Evolutionary conservation across 331 rosid species (phyloP), one percentile per base, ranked within the genome.

Genomic region (Rosa hybrid): DNA sequence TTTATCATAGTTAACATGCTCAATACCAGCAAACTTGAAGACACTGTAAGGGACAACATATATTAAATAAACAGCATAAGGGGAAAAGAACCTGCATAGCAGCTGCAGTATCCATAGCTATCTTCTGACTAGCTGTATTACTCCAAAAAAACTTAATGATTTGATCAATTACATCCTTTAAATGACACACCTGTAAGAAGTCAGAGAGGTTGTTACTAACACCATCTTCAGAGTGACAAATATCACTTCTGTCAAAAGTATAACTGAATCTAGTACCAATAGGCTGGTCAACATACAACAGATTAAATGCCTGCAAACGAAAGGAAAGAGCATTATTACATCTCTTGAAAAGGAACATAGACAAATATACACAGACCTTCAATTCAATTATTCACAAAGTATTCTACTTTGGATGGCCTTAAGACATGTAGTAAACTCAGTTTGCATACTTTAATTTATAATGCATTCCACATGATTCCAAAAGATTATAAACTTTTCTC

Each of bases 211-310:
- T 98, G 80, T 91, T 79, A 86, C 99, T 90, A 75, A 95, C 93
- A n/a, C 98, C 98, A 0, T 82, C 88, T 90, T 95, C 99, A 86
- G 86, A 79, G 81, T 91, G 99, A 73, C 97, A 98, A 74, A 91
- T 87, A 79, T 95, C 97, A 4, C 90, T 90, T 30, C 45, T 81
- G 77, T 95, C 97, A 42, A 91, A 80, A 75, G 88, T 90, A 72
- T 90, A 95, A 84, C 98, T 95, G 83, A 95, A 95, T 25, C 99
- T 98, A 78, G 99, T 95, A 74, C 99, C 99, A 74, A 88, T 88
- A 54, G 99, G 99, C 79, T 93, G 99, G 86, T 95, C 99, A 71
- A 95, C 97, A 85, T 91, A 95, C 75, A 95, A 77, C 80, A 95
- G 94, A 85, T 95, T 95, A 56, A 98, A 91, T 11, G 84, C 96